Percentiles rank a stretch among this genome's conserved stretches.
Evolutionary conservation across 208 protist genomes (phyloP).

Genomic region (Trypanosoma brucei): DNA sequence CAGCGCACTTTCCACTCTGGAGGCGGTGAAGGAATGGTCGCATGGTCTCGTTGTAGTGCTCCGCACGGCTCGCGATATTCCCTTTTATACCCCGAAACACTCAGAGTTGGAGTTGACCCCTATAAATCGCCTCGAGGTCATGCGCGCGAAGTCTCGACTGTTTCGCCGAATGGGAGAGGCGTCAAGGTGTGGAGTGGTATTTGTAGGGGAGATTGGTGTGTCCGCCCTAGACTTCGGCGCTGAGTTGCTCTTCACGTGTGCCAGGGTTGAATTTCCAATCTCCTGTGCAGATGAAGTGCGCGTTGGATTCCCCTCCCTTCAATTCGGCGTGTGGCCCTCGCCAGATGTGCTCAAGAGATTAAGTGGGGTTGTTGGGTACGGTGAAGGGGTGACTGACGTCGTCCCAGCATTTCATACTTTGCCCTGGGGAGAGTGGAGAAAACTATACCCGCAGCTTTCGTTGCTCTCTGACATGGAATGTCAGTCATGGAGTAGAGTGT

Average conservation of each 20-base stretch:
- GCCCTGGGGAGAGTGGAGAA: slow-evolving; percentile 1
- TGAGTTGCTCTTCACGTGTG: slow-evolving; percentile 37
- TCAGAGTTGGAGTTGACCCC: slow-evolving; percentile 25
- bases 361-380: neutral
- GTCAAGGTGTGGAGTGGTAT: slow-evolving; percentile 16
- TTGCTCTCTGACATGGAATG: too few species aligned
- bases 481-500: too few species aligned
- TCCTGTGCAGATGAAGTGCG: neutral
- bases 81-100: slow-evolving; percentile 15
- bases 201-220: slow-evolving; percentile 19
- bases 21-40: slow-evolving; percentile 3
- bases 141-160: slow-evolving; percentile 26
- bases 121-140: slow-evolving; percentile 25
- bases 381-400: neutral
- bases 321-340: slow-evolving; percentile 33
- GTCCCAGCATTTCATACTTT: slow-evolving; percentile 6
- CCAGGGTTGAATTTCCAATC: neutral
- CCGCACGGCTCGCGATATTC: slow-evolving; percentile 1
- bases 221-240: slow-evolving; percentile 31
- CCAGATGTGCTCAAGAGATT: slow-evolving; percentile 22
- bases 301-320: slow-evolving; percentile 36
- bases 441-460: slow-evolving; percentile 5
- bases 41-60: slow-evolving; percentile 9
- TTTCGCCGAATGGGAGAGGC: slow-evolving; percentile 28
- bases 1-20: slow-evolving; percentile 4